These are phyloP conservation scores for Fusarium begoniae DNA, from an alignment of 2,329 filamentous ascomycete species.

Conservation along the genomic window DNA sequence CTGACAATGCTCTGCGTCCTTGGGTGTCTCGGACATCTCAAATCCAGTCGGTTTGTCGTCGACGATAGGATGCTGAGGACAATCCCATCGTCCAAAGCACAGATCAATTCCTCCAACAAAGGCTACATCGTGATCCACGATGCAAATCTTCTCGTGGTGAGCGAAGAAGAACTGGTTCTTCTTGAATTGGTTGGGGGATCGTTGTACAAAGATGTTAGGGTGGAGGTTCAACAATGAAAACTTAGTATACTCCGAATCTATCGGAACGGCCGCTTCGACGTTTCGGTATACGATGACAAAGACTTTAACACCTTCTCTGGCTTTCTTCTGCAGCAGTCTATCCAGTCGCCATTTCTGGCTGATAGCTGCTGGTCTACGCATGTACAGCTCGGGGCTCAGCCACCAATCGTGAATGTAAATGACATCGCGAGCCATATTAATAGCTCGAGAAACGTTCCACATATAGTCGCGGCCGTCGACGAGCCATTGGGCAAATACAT, in stretches of 20 bases:
- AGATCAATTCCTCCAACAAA: conserved; percentile 96
- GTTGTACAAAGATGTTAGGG: conserved; percentile 94
- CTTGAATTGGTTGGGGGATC: conserved; percentile 96
- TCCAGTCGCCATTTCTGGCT: conserved; percentile 98
- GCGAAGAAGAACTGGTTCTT: conserved; percentile 99
- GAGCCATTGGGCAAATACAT: conserved; percentile 93
- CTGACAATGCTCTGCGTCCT: conserved; percentile 93
- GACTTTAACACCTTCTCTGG: conserved; percentile 93
- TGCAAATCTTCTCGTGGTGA: conserved; percentile 97
- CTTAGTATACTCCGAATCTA: conserved; percentile 98
- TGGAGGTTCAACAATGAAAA: conserved; percentile 95
- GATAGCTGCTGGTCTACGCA: conserved; percentile 91
- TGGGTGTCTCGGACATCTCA: conserved; percentile 76
- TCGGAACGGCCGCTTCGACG: conserved; percentile 95
- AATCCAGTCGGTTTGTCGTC: conserved; percentile 97
- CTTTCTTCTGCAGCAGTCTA: conserved; percentile 90
- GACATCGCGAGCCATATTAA: conserved; percentile 96
- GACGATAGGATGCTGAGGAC: conserved; percentile 86
- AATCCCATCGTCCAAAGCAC: conserved; percentile 98
- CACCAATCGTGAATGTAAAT: conserved; percentile 99
- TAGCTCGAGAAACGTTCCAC: conserved; percentile 98
- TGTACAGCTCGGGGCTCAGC: conserved; percentile 95
- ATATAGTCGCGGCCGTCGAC: conserved; percentile 98
- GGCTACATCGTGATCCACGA: conserved; percentile 94
- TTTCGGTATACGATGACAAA: conserved; percentile 99